Evolutionary conservation across 208 protist species (phyloP), one percentile per base, ranked within the genome.

Genomic region (Crithidia fasciculata): DNA sequence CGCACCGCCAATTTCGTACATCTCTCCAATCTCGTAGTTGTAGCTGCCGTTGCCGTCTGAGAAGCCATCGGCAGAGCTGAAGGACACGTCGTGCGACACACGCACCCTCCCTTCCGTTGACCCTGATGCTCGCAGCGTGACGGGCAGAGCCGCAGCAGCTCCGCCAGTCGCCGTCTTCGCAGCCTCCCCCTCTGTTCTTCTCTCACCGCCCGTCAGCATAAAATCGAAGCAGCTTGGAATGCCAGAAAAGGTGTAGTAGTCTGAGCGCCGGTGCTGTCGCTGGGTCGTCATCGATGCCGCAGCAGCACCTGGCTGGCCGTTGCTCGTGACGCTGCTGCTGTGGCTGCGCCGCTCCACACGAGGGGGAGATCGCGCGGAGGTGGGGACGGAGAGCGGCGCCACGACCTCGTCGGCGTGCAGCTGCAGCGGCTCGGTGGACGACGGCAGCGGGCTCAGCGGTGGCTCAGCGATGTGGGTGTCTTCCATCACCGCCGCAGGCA

Each of bases 181-280:
- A 28, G 28, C 28, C 28, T 28, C 28, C 28, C 28, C 28, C 28
- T 28, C 28, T 28, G 28, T 28, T 28, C 28, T 28, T 28, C 0
- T 1, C 9, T 8, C 45, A 49, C 45, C 9, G 0, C 45, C 62
- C 16, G 8, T 36, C 39, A 59, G 13, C 44, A 49, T 36, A 16
- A 18, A 59, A 5, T 49, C 37, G n/a, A 56, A 69, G 50, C 41
- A 59, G 40, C 63, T 69, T 15, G 52, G 63, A 47, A 59, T 40
- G 5, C 36, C 40, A n/a, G 36, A 13, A 0, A 69, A 39, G 39
- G 9, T 45, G 50, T 50, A 69, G 36, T 47, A 13, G 37, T 19
- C n/a, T 2, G 36, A n/a, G 8, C 49, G 63, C 9, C n/a, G 63
- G 50, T 18, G 39, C 39, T 57, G 63, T 15, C n/a, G 19, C 49